Conservation (phyloP, 345 rosid genomes). For the Erysimum cheiranthoides region DNA sequence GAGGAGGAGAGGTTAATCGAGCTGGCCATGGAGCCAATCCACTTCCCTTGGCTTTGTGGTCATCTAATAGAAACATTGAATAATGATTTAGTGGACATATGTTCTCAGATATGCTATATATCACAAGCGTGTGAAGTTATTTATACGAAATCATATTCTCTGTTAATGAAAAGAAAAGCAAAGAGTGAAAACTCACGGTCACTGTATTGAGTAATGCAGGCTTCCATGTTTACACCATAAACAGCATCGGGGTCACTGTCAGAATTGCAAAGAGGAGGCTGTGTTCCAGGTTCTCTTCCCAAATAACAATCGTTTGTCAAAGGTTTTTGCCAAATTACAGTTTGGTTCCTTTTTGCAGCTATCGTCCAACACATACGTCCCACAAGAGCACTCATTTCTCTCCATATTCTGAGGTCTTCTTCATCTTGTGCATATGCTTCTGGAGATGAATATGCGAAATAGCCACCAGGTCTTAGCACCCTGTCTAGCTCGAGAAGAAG, state of each 20-base stretch:
- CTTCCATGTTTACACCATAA: slow-evolving; percentile 87
- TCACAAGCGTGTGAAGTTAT: neutral
- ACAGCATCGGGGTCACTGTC: slow-evolving; percentile 92
- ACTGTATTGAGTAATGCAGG: slow-evolving; percentile 84
- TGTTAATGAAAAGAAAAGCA: neutral
- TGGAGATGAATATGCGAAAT: slow-evolving; percentile 97
- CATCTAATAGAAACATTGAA: slow-evolving; percentile 54
- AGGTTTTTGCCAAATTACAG: slow-evolving; percentile 97
- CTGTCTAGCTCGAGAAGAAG: slow-evolving; percentile 99
- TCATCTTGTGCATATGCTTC: slow-evolving; percentile 99
- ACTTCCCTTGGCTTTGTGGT: slow-evolving; percentile 78
- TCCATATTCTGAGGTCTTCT: slow-evolving; percentile 96
- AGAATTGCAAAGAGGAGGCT: slow-evolving; percentile 88
- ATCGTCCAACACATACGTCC: slow-evolving; percentile 97
- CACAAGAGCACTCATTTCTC: slow-evolving; percentile 89
- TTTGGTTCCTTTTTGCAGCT: slow-evolving; percentile 89
- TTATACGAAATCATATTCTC: neutral
- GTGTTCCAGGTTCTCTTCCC: slow-evolving; percentile 81
- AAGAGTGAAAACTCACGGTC: slow-evolving; percentile 64
- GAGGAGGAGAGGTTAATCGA: slow-evolving; percentile 82
- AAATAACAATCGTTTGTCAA: slow-evolving; percentile 86
- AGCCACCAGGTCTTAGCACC: slow-evolving; percentile 95
- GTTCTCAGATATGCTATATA: slow-evolving; percentile 5
- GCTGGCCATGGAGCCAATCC: slow-evolving; percentile 98
- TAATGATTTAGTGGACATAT: slow-evolving; percentile 17